Evolutionary conservation across 306 rosid species (phyloP).

Genomic region (Arachis hypogaea): DNA sequence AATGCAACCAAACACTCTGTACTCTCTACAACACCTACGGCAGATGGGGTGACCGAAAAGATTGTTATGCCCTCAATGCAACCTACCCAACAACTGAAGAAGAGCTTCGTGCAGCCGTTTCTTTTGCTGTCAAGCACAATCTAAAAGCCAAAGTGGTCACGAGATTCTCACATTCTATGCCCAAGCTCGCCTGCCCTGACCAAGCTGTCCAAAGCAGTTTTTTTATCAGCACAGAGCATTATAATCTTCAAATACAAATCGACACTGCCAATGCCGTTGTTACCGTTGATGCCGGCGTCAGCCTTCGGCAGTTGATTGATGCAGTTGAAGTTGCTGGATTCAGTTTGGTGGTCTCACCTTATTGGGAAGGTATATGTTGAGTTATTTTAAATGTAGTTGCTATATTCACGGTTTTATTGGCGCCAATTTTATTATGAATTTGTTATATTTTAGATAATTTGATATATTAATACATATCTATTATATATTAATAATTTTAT

Average conservation of each 20-base stretch:
- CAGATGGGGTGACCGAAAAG: constrained; percentile 66
- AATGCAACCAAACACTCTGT: constrained; percentile 56
- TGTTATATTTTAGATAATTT: too few relatives aligned
- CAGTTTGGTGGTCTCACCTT: constrained; percentile 48
- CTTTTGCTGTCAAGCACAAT: constrained; percentile 51
- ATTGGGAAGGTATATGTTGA: constrained; percentile 46
- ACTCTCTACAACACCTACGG: constrained; percentile 72
- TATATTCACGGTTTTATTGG: too few relatives aligned
- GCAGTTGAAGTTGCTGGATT: constrained; percentile 40
- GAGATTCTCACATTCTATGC: constrained; percentile 69
- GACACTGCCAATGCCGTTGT: constrained; percentile 20
- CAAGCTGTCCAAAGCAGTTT: neutral
- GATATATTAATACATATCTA: too few relatives aligned
- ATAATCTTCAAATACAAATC: constrained; percentile 30
- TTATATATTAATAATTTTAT: too few relatives aligned
- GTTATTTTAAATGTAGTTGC: too few relatives aligned
- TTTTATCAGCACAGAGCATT: constrained; percentile 42
- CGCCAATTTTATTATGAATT: too few relatives aligned
- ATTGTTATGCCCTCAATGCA: constrained; percentile 46
- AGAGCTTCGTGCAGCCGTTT: constrained; percentile 57
- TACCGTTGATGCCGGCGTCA: constrained; percentile 43
- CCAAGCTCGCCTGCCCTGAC: constrained; percentile 63
- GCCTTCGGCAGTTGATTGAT: constrained; percentile 43
- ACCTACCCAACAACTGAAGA: constrained; percentile 65
- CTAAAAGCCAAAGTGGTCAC: constrained; percentile 63